Evolutionary conservation across 192 early-diverging fungal species (phyloP), one percentile per base, ranked within the genome.

Genomic region (Coemansia sp.): DNA sequence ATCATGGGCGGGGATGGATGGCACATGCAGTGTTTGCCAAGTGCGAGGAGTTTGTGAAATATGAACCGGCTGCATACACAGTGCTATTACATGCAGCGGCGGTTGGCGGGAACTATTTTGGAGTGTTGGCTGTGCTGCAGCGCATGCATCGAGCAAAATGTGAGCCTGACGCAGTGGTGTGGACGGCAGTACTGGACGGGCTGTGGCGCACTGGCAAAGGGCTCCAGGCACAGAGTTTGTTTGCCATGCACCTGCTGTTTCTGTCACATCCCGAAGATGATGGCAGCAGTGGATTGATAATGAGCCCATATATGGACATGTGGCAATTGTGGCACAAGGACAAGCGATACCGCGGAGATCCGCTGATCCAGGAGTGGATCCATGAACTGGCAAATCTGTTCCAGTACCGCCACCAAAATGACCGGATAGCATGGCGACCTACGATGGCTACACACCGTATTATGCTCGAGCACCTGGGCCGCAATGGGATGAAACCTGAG

Each of bases 211-310:
- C 35, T 23, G 57, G 67, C 5, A 48, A 60, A 9, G n/a, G 51
- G 2, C 55, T 45, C 4, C 13, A 11, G 12, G 76, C 70, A 12
- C 64, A 27, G 39, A 60, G 64, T 32, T 56, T 79, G 23, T 73
- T 79, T 59, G 55, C 76, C 1, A 10, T 69, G 57, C 75, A 78
- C 18, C 1, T 72, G 62, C 27, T 71, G 16, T 78, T 72, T 27
- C 55, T 78, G 49, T 69, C 66, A 3, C 53, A 32, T 35, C 32
- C 32, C 8, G 32, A 35, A 9, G 32, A 35, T 4, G 32, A 35
- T 7, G 8, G 32, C 32, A 35, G 32, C 1, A 35, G 32, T 1
- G 32, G 32, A 35, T 9, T 35, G 32, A 8, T 35, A 7, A 35
- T 7, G 8, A 35, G 32, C 32, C 32, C 32, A 7, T 35, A 9